Conservation (phyloP, 1,284 basidiomycete genomes). For the Puccinia triticina region DNA sequence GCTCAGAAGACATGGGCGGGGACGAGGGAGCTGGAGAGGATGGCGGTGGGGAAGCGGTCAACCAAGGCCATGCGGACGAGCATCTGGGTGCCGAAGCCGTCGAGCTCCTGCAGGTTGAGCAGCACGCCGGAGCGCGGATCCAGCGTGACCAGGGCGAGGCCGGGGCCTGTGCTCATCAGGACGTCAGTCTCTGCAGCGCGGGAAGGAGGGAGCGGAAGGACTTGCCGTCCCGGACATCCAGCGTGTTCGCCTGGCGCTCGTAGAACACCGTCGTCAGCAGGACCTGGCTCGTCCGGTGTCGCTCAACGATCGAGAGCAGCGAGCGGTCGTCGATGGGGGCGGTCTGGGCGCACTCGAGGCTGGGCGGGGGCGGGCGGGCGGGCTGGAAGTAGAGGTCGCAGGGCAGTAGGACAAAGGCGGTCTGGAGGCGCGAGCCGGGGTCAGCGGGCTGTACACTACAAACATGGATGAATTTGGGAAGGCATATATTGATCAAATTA, state of each 20-base stretch:
- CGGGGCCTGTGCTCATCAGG: too few species aligned
- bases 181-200: too few species aligned
- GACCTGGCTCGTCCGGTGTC: constrained; percentile 37
- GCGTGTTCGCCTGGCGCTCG: constrained; percentile 11
- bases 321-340: constrained; percentile 6
- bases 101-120: constrained; percentile 30
- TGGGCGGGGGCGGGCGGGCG: not conserved
- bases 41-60: constrained; percentile 22
- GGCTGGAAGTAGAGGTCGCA: constrained; percentile 46
- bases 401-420: constrained; percentile 45
- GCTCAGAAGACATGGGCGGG: constrained; percentile 43
- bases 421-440: too few species aligned
- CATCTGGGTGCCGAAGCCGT: constrained; percentile 32
- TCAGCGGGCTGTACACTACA: too few species aligned
- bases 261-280: constrained; percentile 39
- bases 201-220: not conserved
- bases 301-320: constrained; percentile 16
- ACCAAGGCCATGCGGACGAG: constrained; percentile 4
- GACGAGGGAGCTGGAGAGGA: constrained; percentile 23
- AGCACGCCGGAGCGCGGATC: constrained; percentile 32
- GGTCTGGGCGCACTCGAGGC: not conserved
- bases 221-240: constrained; percentile 25
- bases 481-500: too few species aligned
- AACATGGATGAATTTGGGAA: too few species aligned
- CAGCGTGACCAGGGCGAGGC: constrained; percentile 20